phyloP scores from a whole-genome alignment of 768 basidiomycete species.

The Ramaria sp. region DNA sequence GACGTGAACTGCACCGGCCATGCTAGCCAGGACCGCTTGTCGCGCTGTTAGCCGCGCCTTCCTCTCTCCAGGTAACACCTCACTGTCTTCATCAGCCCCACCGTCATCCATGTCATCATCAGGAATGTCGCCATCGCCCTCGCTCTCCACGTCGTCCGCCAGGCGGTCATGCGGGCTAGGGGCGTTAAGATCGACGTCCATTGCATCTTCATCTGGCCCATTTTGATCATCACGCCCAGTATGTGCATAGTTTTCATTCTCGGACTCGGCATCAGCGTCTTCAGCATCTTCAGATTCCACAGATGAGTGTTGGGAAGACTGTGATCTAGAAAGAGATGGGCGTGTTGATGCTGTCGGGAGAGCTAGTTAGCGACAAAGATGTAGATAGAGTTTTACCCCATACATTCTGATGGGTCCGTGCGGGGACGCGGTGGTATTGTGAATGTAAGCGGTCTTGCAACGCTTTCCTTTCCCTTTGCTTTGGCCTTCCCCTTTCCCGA shows the following conservation, averaged over 20 bases:
- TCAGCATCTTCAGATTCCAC: conserved; percentile 18
- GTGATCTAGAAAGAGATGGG: background rate
- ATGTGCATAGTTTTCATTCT: conserved; percentile 16
- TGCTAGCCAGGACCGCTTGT: conserved; percentile 62
- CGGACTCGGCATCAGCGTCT: conserved; percentile 36
- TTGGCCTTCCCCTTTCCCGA: background rate
- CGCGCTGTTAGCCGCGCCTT: conserved; percentile 27
- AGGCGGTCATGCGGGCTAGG: conserved; percentile 5
- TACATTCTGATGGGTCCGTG: background rate
- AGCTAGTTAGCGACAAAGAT: conserved; percentile 19
- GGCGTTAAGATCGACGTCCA: conserved; percentile 17
- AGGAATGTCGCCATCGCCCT: conserved; percentile 33
- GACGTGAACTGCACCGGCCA: conserved; percentile 53
- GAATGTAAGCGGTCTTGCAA: background rate
- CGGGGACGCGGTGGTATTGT: background rate
- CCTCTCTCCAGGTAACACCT: conserved; percentile 23
- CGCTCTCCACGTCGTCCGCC: conserved; percentile 1
- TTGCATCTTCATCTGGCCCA: conserved; percentile 9
- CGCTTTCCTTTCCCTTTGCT: background rate
- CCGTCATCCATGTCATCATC: conserved; percentile 57
- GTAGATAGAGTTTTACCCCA: background rate
- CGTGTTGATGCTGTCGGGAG: background rate
- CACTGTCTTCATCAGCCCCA: conserved; percentile 50
- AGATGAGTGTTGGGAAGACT: background rate
- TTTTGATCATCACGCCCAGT: conserved; percentile 15